Evolutionary conservation across 345 rosid genomes (phyloP), one percentile per base, ranked within the genome.

Genomic region (Anacardium occidentale): DNA sequence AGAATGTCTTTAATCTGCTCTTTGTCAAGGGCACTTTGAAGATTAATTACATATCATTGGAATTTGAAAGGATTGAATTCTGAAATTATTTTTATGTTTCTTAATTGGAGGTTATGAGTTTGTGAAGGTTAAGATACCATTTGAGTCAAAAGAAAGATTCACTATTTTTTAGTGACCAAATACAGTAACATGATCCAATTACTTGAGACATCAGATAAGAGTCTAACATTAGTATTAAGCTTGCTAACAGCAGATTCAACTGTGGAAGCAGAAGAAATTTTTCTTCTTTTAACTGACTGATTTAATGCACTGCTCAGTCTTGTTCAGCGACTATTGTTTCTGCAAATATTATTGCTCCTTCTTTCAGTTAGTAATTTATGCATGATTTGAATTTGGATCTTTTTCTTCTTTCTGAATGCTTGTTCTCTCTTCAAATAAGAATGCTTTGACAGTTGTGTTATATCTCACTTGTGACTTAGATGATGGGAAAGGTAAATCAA

Each of bases 401-500:
- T 6, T 61, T 17, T 34, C 10, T 29, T 54, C 40, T 13, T 37
- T 13, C 13, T 51, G 24, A n/a, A 68, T 37, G 20, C 8, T 8
- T 17, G 20, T 69, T 69, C 52, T 42, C 22, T 69, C 73, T 18
- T 2, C 24, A 70, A 42, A 56, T 24, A 25, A 69, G 2, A 42
- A 21, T 32, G 18, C 18, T 11, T 56, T 26, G 11, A 40, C 12
- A 26, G 18, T 62, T 68, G 68, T 57, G 18, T 60, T 74, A 47
- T 74, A 47, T 63, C 32, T 62, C 18, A 54, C 54, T 44, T 78
- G 52, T 77, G 71, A 67, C 56, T 51, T 83, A 94, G 97, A 87
- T 93, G 97, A 88, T 95, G 98, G 97, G 93, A 50, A 87, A 82
- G 84, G 97, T 90, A 20, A 91, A 92, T 75, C 85, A 81, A 80